Evolutionary conservation across 2,329 filamentous ascomycete genomes (phyloP), one percentile per base, ranked within the genome.

Genomic region (Pestalotiopsis sp.): DNA sequence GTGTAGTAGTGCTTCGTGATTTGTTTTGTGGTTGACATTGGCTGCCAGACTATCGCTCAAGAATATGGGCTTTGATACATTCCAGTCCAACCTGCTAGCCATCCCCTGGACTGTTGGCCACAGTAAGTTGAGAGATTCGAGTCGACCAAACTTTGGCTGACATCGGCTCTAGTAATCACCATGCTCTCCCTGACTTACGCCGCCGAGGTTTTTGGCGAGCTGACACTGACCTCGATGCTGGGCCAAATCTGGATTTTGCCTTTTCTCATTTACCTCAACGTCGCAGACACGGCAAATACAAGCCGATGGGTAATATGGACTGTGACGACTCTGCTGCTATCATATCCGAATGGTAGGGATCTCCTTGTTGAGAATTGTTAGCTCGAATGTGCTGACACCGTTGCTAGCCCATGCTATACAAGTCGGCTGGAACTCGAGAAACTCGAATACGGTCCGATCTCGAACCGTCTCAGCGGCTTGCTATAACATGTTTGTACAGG

Each of bases 401-500:
- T 4, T 36, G 23, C 27, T 36, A 72, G 73, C 71, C 17, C 72
- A 74, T 61, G 68, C 73, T 1, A 70, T 74, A 27, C 73, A 73
- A 56, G 73, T 73, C 25, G 73, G 67, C 1, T 74, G 72, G 72
- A 74, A 72, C 56, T 87, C 85, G 7, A 82, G 85, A 45, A 92
- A 91, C 73, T 85, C 88, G 1, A 88, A 88, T 41, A 84, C 85
- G 2, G 89, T 92, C 1, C 83, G 89, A 2, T 91, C 89, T 0
- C 80, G 90, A 2, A 88, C 90, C 0, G 87, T 92, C 13, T 86
- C 86, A 0, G 85, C 86, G 0, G 89, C 88, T 0, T 71, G 90
- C 11, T 91, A 91, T 79, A 91, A 91, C 73, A 86, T 86, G 83
- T 80, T 79, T n/a, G 82, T 85, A 0, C 84, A 86, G 68, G 79